Base-by-base conservation (phyloP, 768 basidiomycete genomes). In the Mycena kentingensis region DNA sequence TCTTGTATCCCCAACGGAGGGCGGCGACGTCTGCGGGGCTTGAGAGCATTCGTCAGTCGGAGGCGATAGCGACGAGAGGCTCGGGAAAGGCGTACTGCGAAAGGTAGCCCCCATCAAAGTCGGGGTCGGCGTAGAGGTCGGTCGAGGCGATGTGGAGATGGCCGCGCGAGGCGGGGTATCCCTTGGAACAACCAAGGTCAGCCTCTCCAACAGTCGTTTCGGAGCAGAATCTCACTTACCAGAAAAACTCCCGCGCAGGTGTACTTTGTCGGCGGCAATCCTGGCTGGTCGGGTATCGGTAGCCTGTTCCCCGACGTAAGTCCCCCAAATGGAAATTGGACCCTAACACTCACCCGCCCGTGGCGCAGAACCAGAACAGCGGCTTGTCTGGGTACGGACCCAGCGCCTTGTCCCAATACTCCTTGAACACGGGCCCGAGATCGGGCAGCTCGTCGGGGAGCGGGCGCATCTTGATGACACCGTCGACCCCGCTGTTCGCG, bases 1-100 rank as follows among this genome's bases (percentile, higher is more conserved):
- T 60, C 36, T 69, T 69, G 32, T 69, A 70, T 8, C 37, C 63
- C 36, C 67, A 58, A 12, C 64, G 58, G 10, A 69, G 36, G 27
- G 60, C 61, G 3, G 62, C 60, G 5, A 70, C 32, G 44, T 70
- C 68, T 5, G 57, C 64, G 3, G 58, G 27, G n/a, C 69, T 69
- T 31, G 0, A 27, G 48, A 36, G 29, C 54, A 45, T n/a, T n/a
- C n/a, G n/a, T n/a, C n/a, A n/a, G n/a, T n/a, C n/a, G n/a, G n/a
- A n/a, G n/a, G n/a, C n/a, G n/a, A n/a, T n/a, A n/a, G n/a, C n/a
- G n/a, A n/a, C n/a, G n/a, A n/a, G n/a, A n/a, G n/a, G n/a, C n/a
- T n/a, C n/a, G n/a, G n/a, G n/a, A n/a, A n/a, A n/a, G n/a, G 39
- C 35, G 16, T 28, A 54, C 39, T 51, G 8, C 18, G 41, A 19